Base-by-base conservation (phyloP, 805 yeast genomes). In the Sugiyamaella lignohabitans region DNA sequence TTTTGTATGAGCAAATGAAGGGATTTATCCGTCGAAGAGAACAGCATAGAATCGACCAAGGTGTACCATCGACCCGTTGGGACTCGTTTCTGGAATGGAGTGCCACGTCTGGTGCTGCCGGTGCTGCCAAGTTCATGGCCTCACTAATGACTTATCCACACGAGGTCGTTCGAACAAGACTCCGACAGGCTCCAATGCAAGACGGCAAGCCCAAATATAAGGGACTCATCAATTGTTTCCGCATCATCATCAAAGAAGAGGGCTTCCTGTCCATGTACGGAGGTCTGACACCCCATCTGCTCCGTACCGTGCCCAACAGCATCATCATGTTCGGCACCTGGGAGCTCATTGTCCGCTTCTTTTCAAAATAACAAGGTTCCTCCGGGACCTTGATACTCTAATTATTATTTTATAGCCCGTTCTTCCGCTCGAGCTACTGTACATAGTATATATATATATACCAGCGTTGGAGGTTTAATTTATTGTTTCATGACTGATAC, bases 241-340 rank as follows among this genome's bases (percentile, higher is more conserved):
- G 73, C 59, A 70, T 88, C 24, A 79, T 93, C n/a, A 68, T 87
- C 16, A 85, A 82, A 59, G 96, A 93, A 60, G 98, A 93, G 68
- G 98, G 99, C 1, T 66, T 91, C 44, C 82, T 76, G 5, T 84
- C 96, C 10, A 84, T 93, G 87, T 93, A 93, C 63, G 96, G 99
- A 47, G 99, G 99, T 0, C 73, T 93, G 59, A 93, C 99, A 1
- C 97, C 99, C 3, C 99, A 93, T 67, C 70, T 93, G 59, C 76
- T 93, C 70, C 79, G 98, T 66, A 93, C 98, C 0, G 98, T 93
- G 44, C 99, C 99, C 2, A 93, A 93, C 67, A 85, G 95, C 60
- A 88, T 93, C 62, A 91, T 93, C 57, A 93, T 93, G 98, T 93
- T 93, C 71, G 98, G 99, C 40, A 89, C 98, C 2, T 93, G 98